Percentiles rank a stretch among this genome's conserved stretches.
Conservation (phyloP, 2,329 filamentous ascomycete genomes). For the Ceratocystis alfenasii region DNA sequence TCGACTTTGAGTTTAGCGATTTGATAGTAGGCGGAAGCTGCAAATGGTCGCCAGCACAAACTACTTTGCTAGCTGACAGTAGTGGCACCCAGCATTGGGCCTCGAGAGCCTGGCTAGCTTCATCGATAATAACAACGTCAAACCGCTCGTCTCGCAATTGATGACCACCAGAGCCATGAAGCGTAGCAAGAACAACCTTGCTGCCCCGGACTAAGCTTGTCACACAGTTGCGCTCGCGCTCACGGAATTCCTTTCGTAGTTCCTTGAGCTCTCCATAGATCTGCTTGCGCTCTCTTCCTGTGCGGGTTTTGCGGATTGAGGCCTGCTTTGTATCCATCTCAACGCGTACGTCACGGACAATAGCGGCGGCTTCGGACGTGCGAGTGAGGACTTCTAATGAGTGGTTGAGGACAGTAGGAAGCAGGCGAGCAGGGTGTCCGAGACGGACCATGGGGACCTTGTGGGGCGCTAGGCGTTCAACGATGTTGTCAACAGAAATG, state of each 20-base stretch:
- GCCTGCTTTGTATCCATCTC: slow-evolving; percentile 92
- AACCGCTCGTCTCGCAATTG: slow-evolving; percentile 72
- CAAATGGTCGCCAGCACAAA: slow-evolving; percentile 87
- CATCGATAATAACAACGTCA: slow-evolving; percentile 90
- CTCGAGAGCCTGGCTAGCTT: slow-evolving; percentile 89
- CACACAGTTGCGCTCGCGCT: slow-evolving; percentile 73
- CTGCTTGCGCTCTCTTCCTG: slow-evolving; percentile 61
- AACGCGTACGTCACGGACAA: slow-evolving; percentile 77
- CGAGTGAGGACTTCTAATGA: slow-evolving; percentile 84
- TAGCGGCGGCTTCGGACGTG: slow-evolving; percentile 76
- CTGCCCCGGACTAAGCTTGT: slow-evolving; percentile 61
- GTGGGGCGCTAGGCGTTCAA: slow-evolving; percentile 75
- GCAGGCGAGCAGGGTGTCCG: slow-evolving; percentile 79
- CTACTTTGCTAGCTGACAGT: slow-evolving; percentile 65
- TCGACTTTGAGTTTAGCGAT: slow-evolving; percentile 46
- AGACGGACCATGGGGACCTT: slow-evolving; percentile 79
- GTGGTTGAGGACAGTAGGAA: slow-evolving; percentile 78
- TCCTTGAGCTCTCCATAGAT: slow-evolving; percentile 81
- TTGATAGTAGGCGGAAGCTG: slow-evolving; percentile 94
- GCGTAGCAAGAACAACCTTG: slow-evolving; percentile 79
- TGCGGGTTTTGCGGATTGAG: slow-evolving; percentile 75
- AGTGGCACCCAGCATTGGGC: slow-evolving; percentile 95
- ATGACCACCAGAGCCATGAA: slow-evolving; percentile 81
- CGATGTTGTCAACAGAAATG: slow-evolving; percentile 95
- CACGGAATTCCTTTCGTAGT: slow-evolving; percentile 75